Conservation (phyloP, 148 eudicot genomes). For the Rhododendron vialii region DNA sequence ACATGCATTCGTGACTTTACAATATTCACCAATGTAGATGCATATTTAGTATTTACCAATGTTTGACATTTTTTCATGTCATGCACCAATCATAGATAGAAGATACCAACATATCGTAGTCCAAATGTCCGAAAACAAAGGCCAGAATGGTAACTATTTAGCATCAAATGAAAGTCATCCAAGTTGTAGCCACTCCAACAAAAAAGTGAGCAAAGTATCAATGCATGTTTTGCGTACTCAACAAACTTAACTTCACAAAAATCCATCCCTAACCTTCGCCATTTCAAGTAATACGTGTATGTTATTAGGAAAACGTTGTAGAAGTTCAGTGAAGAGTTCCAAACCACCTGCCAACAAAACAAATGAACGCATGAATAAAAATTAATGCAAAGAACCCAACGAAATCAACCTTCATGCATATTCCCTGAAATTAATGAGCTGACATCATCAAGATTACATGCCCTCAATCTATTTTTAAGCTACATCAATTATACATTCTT, state of each 20-base stretch:
- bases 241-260: constrained; percentile 1
- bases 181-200: background rate
- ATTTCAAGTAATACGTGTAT: constrained; percentile 80
- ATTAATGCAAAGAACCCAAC: background rate
- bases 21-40: background rate
- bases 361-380: background rate
- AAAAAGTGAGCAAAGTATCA: background rate
- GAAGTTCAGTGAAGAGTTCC: constrained; percentile 73
- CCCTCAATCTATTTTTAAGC: background rate
- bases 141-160: background rate
- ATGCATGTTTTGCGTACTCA: background rate
- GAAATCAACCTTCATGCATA: background rate
- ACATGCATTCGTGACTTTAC: background rate
- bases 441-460: background rate
- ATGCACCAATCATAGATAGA: background rate
- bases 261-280: constrained; percentile 63
- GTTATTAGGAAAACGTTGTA: constrained; percentile 86
- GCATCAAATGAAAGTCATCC: constrained; percentile 1
- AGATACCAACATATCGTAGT: background rate
- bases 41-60: background rate
- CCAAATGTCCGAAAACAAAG: background rate
- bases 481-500: background rate
- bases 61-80: background rate
- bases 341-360: constrained; percentile 66
- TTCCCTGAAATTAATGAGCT: background rate